Percentiles rank a stretch among this genome's conserved stretches.
Evolutionary conservation across 495 filamentous ascomycete species (phyloP).

Genomic region (Neurospora sp.): DNA sequence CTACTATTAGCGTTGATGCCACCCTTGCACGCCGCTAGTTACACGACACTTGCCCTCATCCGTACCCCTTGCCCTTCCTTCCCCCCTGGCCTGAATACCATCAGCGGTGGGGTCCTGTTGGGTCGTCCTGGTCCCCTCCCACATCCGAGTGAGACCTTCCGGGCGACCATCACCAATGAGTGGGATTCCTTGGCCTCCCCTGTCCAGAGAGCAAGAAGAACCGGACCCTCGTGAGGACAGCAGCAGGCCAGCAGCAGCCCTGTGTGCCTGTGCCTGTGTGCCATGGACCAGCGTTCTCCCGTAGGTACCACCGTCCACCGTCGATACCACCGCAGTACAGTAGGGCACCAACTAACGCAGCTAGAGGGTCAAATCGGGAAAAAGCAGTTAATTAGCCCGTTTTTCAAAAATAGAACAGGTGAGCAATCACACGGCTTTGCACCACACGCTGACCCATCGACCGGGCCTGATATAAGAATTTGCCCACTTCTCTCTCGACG

Average conservation of each 20-base stretch:
- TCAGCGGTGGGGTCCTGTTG: slow-evolving; percentile 22
- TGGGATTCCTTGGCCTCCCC: slow-evolving; percentile 9
- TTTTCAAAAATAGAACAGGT: slow-evolving; percentile 32
- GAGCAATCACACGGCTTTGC: slow-evolving; percentile 7
- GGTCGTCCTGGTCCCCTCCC: slow-evolving; percentile 12
- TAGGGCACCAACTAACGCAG: neutral
- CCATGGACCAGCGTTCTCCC: neutral
- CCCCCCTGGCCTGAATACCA: slow-evolving; percentile 1
- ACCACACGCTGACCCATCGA: slow-evolving; percentile 2
- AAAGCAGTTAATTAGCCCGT: slow-evolving; percentile 25
- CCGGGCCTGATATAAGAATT: slow-evolving; percentile 40
- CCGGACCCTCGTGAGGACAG: neutral
- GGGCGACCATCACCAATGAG: slow-evolving; percentile 36
- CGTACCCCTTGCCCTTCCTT: neutral
- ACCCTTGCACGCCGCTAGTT: neutral
- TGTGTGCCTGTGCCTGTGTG: neutral
- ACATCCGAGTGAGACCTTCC: slow-evolving; percentile 30
- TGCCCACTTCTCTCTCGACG: slow-evolving; percentile 25
- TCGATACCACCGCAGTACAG: neutral
- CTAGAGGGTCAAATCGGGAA: slow-evolving; percentile 24
- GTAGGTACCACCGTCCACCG: neutral
- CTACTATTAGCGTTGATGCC: neutral
- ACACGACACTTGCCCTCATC: neutral
- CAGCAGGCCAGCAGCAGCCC: neutral
- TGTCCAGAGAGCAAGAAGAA: slow-evolving; percentile 1